Base-by-base conservation (phyloP, 2,329 filamentous ascomycete genomes). In the Rutstroemia sydowiana region DNA sequence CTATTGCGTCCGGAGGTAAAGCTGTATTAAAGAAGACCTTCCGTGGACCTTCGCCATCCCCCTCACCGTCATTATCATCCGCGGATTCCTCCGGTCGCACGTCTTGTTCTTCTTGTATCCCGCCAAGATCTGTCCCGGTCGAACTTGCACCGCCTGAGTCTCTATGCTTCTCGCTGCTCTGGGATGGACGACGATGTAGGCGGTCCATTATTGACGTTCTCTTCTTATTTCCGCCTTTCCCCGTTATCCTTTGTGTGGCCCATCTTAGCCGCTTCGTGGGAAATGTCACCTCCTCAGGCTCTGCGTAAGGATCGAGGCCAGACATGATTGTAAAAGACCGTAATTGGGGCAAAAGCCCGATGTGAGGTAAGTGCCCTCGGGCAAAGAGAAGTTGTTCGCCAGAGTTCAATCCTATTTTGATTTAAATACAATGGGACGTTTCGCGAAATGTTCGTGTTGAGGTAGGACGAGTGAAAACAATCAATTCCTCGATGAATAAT, bases 191-290 rank as follows among this genome's bases (percentile, higher is more conserved):
- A 51, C 79, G 83, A 66, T 88, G 81, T 65, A 84, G 75, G 61
- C 90, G 84, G 63, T 87, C 84, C 63, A 93, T 81, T 57, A 97
- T 84, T 42, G 88, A 93, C 53, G 84, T 73, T 57, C 93, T 84
- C 76, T 96, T 97, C 67, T 80, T 77, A 61, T 78, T 75, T 58
- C 86, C 88, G 66, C 84, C 87, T 65, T 83, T 79, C 63, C 87
- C 82, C 13, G 84, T 83, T 69, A 87, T 81, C 68, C 89, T 88
- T 65, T 91, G 88, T n/a, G 93, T 97, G 16, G 93, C 92, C 93
- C 93, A 97, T 82, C 93, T 79, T 69, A 93, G 84, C 66, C 91
- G 79, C 67, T 92, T 89, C 20, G 84, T 85, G 32, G 39, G 39
- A n/a, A 42, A 42, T 3, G 18, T 39, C 8, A 79, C 76, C 57